These are phyloP conservation scores for Teunomyces tritomae DNA, from an alignment of 805 yeast species.

Conservation along the genomic window DNA sequence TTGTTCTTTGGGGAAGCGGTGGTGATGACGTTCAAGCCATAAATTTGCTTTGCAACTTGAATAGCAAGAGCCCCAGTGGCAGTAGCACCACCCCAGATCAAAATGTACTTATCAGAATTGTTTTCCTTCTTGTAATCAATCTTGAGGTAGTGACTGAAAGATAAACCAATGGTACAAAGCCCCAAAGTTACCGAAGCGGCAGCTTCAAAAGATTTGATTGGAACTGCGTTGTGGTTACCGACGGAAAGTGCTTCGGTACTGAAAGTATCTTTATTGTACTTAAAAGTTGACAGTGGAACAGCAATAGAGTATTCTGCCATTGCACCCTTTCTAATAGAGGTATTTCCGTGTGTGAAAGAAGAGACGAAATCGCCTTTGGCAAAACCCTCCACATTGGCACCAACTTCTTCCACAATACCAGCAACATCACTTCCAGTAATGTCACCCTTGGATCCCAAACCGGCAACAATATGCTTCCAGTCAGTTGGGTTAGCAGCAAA, in stretches of 20 bases:
- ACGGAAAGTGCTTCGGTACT: slow-evolving; percentile 15
- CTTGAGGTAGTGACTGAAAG: slow-evolving; percentile 35
- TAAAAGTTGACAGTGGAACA: slow-evolving; percentile 34
- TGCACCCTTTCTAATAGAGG: slow-evolving; percentile 49
- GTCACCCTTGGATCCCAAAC: slow-evolving; percentile 44
- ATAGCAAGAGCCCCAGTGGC: slow-evolving; percentile 30
- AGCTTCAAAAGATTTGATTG: slow-evolving; percentile 53
- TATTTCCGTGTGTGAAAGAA: slow-evolving; percentile 55
- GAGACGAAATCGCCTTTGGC: slow-evolving; percentile 49
- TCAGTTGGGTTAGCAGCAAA: slow-evolving; percentile 69
- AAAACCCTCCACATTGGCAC: slow-evolving; percentile 35
- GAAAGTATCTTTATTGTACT: slow-evolving; percentile 17
- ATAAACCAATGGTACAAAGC: slow-evolving; percentile 47
- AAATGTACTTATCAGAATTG: slow-evolving; percentile 15
- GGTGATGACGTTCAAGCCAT: slow-evolving; percentile 28
- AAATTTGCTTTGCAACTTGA: slow-evolving; percentile 29
- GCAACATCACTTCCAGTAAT: slow-evolving; percentile 62
- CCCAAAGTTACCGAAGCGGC: slow-evolving; percentile 63
- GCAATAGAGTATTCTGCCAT: slow-evolving; percentile 54
- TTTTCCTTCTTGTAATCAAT: slow-evolving; percentile 12
- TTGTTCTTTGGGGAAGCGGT: slow-evolving; percentile 26
- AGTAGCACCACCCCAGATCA: slow-evolving; percentile 39
- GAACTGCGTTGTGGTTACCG: slow-evolving; percentile 30
- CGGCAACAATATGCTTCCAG: slow-evolving; percentile 53
- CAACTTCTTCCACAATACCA: slow-evolving; percentile 54